Base-by-base conservation (phyloP, 805 yeast species). In the Zygosaccharomyces kombuchaensis region DNA sequence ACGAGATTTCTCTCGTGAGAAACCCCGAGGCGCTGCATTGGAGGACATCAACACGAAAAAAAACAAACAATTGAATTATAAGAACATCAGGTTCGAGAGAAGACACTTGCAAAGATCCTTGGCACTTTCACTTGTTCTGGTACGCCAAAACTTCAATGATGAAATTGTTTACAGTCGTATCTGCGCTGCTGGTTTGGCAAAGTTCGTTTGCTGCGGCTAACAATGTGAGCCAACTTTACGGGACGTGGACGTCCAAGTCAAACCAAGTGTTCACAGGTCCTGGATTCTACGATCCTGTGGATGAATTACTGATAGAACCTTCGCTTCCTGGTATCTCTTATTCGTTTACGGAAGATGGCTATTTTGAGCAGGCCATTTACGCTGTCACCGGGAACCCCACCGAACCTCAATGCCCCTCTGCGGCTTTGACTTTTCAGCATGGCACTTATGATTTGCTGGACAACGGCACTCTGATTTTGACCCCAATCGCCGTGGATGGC, bases 211-310 rank as follows among this genome's bases (percentile, higher is more conserved):
- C 38, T n/a, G 48, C 43, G 9, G 55, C 48, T 22, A 44, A 36
- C 25, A 43, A 36, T 19, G n/a, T 31, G 10, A 27, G 25, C 9
- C 43, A 53, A 34, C 65, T 87, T 38, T 86, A 73, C 34, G 99
- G 99, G 6, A 93, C 99, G 0, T 93, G 99, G 99, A 68, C 90
- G 1, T 84, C 97, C 13, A 93, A 93, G 66, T 82, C 97, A 9
- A 87, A 86, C 65, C 81, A 95, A 9, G 99, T 93, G 6, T 83
- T 91, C 71, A 93, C 99, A 1, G 99, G 99, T 0, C 96, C 98
- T 6, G 85, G 90, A 2, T 93, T 93, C 62, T 93, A 80, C 64
- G 98, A 93, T 65, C 99, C 99, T 2, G 85, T 89, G 23, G 96
- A 91, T 62, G 99, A 93, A 66, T 77, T 91, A 13, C 71, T 93